Evolutionary conservation across 495 filamentous ascomycete genomes (phyloP).

Genomic region (Aspergillus nanangensis): DNA sequence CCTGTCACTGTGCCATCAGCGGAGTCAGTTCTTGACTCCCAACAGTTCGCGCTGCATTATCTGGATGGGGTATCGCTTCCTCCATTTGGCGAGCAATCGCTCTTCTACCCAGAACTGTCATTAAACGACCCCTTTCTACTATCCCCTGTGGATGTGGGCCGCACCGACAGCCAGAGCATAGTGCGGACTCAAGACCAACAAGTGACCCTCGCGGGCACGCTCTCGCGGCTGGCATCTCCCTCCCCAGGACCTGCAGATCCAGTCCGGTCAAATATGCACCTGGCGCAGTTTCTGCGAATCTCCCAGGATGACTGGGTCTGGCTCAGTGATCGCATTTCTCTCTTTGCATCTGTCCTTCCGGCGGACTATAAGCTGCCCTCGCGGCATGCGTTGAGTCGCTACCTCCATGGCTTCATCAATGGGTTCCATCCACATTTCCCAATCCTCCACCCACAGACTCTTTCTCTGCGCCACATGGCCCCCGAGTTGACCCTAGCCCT

Average conservation of each 20-base stretch:
- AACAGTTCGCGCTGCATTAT: constrained; percentile 1
- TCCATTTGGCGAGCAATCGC: background rate
- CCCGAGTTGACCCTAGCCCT: constrained; percentile 52
- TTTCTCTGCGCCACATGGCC: constrained; percentile 41
- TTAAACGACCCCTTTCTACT: background rate
- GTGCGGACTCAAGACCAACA: no score
- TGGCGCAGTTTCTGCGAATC: background rate
- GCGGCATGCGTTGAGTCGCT: constrained; percentile 50
- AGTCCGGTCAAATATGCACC: background rate
- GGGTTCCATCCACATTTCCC: constrained; percentile 58
- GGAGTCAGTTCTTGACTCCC: background rate
- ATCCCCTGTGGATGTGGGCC: no score
- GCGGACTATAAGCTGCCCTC: constrained; percentile 47
- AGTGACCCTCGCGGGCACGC: no score
- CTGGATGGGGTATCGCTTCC: background rate
- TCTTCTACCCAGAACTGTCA: background rate
- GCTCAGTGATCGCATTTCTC: background rate
- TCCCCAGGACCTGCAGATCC: background rate
- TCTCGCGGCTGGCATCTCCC: no score
- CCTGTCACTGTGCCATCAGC: background rate
- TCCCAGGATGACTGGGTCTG: constrained; percentile 8
- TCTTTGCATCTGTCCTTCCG: constrained; percentile 33
- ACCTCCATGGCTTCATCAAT: constrained; percentile 52
- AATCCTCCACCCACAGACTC: constrained; percentile 54
- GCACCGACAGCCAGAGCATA: no score